Evolutionary conservation across 2,329 filamentous ascomycete species (phyloP).

Genomic region (Xylariaceae sp.): DNA sequence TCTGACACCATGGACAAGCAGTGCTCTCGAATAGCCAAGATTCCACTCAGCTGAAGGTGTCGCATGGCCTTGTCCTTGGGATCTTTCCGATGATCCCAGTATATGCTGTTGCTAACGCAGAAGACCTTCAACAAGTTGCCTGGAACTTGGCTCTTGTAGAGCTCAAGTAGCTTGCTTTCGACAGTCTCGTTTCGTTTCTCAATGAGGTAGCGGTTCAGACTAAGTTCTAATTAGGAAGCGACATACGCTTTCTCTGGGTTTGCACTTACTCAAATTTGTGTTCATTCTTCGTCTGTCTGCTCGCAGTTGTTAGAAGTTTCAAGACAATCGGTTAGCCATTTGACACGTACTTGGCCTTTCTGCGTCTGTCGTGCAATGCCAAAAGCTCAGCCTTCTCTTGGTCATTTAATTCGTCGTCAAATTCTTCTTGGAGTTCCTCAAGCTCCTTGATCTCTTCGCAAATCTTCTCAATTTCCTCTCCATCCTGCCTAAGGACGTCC

Average conservation of each 20-base stretch:
- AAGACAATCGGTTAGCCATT: too few species aligned
- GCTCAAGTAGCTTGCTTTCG: slow-evolving; percentile 22
- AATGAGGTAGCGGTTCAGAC: slow-evolving; percentile 32
- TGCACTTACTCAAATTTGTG: slow-evolving; percentile 13
- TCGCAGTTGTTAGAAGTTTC: neutral
- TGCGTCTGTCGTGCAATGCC: neutral
- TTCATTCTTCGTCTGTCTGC: neutral
- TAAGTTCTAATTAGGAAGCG: neutral
- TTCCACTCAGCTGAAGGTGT: slow-evolving; percentile 41
- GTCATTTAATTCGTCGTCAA: neutral
- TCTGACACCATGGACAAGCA: slow-evolving; percentile 46
- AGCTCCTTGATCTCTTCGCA: neutral
- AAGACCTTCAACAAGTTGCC: slow-evolving; percentile 35
- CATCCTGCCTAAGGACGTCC: neutral
- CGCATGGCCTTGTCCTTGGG: slow-evolving; percentile 27
- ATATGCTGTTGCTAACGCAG: slow-evolving; percentile 44
- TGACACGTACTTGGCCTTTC: slow-evolving; percentile 3
- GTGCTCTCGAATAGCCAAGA: slow-evolving; percentile 39
- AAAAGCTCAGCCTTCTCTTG: slow-evolving; percentile 1
- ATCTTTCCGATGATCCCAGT: slow-evolving; percentile 37
- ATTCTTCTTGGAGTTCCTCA: neutral
- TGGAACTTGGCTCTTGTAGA: slow-evolving; percentile 29
- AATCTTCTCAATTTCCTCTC: neutral
- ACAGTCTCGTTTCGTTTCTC: slow-evolving; percentile 38
- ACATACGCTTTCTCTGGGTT: neutral